Evolutionary conservation across 2,329 filamentous ascomycete species (phyloP).

Genomic region (Aspergillus calidoustus): DNA sequence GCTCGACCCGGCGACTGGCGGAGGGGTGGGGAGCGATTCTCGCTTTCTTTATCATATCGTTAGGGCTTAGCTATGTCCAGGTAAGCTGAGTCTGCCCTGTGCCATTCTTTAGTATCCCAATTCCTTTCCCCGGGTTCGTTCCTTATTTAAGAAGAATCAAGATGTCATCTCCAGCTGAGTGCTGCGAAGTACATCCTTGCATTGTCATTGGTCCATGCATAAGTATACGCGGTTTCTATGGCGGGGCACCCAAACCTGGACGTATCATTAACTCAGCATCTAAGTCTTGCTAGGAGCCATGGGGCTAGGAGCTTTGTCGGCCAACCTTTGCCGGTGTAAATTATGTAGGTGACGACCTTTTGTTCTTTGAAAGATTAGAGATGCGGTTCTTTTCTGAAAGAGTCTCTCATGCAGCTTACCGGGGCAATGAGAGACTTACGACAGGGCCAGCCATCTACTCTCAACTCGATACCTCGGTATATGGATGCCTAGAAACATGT

Average conservation of each 20-base stretch:
- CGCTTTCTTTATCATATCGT: no score
- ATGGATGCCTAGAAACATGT: not conserved
- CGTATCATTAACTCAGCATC: not conserved
- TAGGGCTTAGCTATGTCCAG: not conserved
- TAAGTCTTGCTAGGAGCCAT: not conserved
- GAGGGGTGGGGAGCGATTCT: no score
- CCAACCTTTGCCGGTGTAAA: not conserved
- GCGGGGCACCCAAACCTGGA: not conserved
- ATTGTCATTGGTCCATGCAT: not conserved
- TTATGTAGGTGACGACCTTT: not conserved
- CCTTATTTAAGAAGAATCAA: not conserved
- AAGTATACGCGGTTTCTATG: not conserved
- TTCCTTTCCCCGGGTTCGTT: not conserved
- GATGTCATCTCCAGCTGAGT: not conserved
- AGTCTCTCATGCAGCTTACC: not conserved
- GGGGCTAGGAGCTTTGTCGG: not conserved
- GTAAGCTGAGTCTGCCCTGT: not conserved
- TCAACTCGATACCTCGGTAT: not conserved
- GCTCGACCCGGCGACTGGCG: no score
- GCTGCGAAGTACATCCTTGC: not conserved
- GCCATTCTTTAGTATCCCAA: not conserved
- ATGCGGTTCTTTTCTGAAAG: not conserved
- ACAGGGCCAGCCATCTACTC: not conserved
- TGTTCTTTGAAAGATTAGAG: not conserved
- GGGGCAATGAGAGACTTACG: no score